Evolutionary conservation across 139 green algal species (phyloP).

Genomic region (Chlorella sp.): DNA sequence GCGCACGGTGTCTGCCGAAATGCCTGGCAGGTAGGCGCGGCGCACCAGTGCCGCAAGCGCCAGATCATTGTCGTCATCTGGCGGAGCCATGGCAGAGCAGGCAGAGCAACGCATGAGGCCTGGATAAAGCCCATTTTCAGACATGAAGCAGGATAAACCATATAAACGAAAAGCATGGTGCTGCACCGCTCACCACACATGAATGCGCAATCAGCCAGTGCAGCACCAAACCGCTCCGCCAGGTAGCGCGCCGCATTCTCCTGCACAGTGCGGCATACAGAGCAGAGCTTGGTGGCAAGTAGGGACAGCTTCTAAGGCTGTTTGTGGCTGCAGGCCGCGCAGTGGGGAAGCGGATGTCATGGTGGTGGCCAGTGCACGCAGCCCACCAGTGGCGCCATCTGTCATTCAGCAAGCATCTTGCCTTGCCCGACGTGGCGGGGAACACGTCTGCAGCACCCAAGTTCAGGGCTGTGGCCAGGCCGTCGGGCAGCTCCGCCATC

Average conservation of each 20-base stretch:
- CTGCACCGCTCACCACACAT: conserved; percentile 55
- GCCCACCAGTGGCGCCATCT: no score
- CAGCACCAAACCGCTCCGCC: conserved; percentile 55
- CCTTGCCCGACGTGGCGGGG: conserved; percentile 75
- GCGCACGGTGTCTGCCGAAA: conserved; percentile 6
- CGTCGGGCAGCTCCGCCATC: neutral
- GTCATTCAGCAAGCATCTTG: neutral
- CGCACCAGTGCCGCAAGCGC: conserved; percentile 8
- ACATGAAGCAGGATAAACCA: no score
- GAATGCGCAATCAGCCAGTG: conserved; percentile 47
- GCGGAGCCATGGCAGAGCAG: neutral
- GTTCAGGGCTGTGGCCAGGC: conserved; percentile 67
- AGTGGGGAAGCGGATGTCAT: no score
- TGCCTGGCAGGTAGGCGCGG: conserved; percentile 26
- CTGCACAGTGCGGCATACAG: neutral
- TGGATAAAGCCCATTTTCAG: no score
- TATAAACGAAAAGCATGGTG: no score
- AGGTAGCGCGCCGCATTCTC: conserved; percentile 66
- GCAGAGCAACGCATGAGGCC: no score
- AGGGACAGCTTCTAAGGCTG: no score
- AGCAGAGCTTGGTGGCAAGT: no score
- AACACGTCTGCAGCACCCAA: conserved; percentile 79
- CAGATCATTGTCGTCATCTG: conserved; percentile 41
- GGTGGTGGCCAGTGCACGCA: no score
- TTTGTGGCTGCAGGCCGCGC: no score